These are phyloP conservation scores for Metroxylon sagu DNA, from an alignment of 176 grass and related monocot genomes.

Conservation along the genomic window DNA sequence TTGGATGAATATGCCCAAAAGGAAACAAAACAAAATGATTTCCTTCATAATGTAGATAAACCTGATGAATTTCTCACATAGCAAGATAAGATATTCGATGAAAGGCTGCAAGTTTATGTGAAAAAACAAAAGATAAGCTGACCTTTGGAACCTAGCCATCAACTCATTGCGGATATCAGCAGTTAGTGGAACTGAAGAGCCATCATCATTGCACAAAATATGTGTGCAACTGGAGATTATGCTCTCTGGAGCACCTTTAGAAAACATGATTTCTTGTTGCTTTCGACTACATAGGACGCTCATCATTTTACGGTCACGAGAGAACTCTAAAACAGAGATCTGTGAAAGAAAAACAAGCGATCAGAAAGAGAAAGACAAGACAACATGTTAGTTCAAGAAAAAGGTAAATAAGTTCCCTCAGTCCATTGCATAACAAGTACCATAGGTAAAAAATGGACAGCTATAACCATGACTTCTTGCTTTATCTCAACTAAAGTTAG, in stretches of 20 bases:
- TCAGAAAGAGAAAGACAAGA: slow-evolving; percentile 4
- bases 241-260: slow-evolving; percentile 96
- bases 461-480: no score
- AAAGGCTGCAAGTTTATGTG: no score
- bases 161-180: slow-evolving; percentile 71
- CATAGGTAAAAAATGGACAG: no score
- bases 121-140: slow-evolving; percentile 17
- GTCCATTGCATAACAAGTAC: no score
- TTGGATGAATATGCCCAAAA: no score
- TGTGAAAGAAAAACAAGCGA: slow-evolving; percentile 31
- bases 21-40: no score
- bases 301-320: slow-evolving; percentile 98
- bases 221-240: slow-evolving; percentile 79
- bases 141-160: slow-evolving; percentile 84
- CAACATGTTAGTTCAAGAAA: slow-evolving; percentile 7
- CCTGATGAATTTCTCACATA: no score
- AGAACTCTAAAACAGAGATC: slow-evolving; percentile 89
- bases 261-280: slow-evolving; percentile 96
- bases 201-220: slow-evolving; percentile 92
- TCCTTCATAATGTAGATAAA: no score
- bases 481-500: no score
- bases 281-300: slow-evolving; percentile 94
- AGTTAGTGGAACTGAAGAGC: slow-evolving; percentile 86
- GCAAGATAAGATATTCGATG: no score
- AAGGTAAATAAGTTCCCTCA: no score